phyloP scores from a whole-genome alignment of 2,329 filamentous ascomycete species.

The Salinomyces thailandicus region DNA sequence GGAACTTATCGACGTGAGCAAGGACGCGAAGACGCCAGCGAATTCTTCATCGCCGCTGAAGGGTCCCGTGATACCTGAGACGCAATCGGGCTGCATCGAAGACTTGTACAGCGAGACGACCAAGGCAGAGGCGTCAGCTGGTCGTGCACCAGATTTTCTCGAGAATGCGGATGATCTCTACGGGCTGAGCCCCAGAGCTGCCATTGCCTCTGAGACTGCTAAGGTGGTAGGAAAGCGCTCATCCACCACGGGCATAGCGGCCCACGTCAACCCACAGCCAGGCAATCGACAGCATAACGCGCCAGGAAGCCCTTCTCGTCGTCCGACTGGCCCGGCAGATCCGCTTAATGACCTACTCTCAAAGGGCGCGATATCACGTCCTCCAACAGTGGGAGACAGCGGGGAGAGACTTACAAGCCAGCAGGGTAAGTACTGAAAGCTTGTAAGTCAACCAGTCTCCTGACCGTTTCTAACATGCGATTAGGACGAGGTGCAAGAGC shows the following conservation, averaged over 20 bases:
- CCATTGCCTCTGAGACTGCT: neutral
- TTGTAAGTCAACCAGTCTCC: too few relatives aligned
- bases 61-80: neutral
- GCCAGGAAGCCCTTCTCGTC: neutral
- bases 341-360: neutral
- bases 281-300: neutral
- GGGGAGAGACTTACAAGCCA: too few relatives aligned
- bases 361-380: neutral
- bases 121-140: too few relatives aligned
- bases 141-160: too few relatives aligned
- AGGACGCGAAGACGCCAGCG: constrained; percentile 6
- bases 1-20: constrained; percentile 15
- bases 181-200: constrained; percentile 10
- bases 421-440: too few relatives aligned
- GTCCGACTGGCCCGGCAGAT: neutral
- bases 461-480: too few relatives aligned
- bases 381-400: neutral
- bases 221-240: neutral
- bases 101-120: constrained; percentile 6
- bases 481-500: too few relatives aligned
- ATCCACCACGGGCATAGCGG: neutral
- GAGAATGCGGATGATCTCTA: constrained; percentile 13
- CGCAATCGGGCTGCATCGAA: constrained; percentile 6
- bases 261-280: neutral
- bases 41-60: constrained; percentile 1